A percentile compares a stretch with the other conserved stretches of the same genome.
Conservation (phyloP, 352 stramenopile species). For the Phytophthora nicotianae region DNA sequence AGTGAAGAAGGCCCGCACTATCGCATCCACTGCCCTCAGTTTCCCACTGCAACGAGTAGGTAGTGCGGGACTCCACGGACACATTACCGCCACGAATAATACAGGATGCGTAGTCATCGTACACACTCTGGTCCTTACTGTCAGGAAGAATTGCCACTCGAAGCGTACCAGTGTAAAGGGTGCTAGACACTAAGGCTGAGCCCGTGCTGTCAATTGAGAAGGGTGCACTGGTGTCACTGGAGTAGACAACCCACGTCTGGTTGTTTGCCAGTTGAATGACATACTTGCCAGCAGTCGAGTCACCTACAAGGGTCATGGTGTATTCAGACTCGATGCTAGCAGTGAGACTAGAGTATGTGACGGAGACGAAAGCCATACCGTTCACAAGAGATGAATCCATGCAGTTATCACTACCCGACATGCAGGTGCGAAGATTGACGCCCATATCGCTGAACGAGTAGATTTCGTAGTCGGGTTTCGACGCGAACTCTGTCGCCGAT, state of each 20-base stretch:
- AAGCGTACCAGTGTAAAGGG: conserved; percentile 57
- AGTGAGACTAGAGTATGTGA: conserved; percentile 64
- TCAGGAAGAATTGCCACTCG: conserved; percentile 64
- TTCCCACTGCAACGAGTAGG: conserved; percentile 73
- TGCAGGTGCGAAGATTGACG: conserved; percentile 55
- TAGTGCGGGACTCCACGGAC: conserved; percentile 54
- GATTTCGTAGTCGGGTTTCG: conserved; percentile 67
- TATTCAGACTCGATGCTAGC: conserved; percentile 56
- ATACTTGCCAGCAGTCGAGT: conserved; percentile 58
- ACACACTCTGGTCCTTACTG: conserved; percentile 41
- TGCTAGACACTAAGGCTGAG: conserved; percentile 46
- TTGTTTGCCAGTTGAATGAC: conserved; percentile 62
- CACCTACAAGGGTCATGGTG: conserved; percentile 50
- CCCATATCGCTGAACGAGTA: conserved; percentile 76
- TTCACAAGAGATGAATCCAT: conserved; percentile 71
- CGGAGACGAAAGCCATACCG: conserved; percentile 77
- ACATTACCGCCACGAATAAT: conserved; percentile 57
- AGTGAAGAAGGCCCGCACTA: conserved; percentile 62
- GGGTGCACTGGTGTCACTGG: conserved; percentile 41
- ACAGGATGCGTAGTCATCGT: conserved; percentile 68
- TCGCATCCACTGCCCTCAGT: conserved; percentile 56
- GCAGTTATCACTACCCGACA: conserved; percentile 38
- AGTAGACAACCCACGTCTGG: conserved; percentile 81
- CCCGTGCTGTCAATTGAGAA: conserved; percentile 52
- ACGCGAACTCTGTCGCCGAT: conserved; percentile 63